Evolutionary conservation across 2,329 filamentous ascomycete species (phyloP), one percentile per base, ranked within the genome.

Genomic region (Pyricularia pennisetigena): DNA sequence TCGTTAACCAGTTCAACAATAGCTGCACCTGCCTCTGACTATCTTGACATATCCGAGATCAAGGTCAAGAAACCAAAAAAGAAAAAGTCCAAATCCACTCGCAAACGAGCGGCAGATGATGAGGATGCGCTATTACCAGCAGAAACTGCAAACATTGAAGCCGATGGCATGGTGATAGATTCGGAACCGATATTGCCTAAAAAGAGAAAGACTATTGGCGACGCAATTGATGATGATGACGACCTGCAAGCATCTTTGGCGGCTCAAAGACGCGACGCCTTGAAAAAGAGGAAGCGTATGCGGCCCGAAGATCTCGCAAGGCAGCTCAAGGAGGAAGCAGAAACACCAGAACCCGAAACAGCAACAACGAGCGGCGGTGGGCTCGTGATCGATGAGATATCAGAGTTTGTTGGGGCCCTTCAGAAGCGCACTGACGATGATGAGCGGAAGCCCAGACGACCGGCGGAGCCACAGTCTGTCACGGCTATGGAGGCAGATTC

Each of bases 11-110:
- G 7, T 64, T 30, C 24, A 10, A 35, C 12, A 12, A n/a, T 66
- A 72, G 87, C 91, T 62, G 83, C 86, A 9, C 88, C 88, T 1
- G 81, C 86, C 20, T 97, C 94, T 23, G 95, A 99, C 77, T 99
- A 99, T 76, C 83, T 96, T 71, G 93, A 97, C 70, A 81, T 90
- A 20, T 91, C 91, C 1, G 90, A 95, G 73, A 86, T 97, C 74
- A 99, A 97, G 78, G 86, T 98, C 71, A 96, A 93, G 80, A 99
- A 97, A 77, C 90, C 92, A 0, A 97, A 97, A 79, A 97, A 88
- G 78, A 96, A 94, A 81, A 95, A 94, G 79, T 85, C 87, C 35
- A 94, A 93, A 77, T 84, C 86, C 28, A 92, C 90, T 1, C 85
- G 91, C 66, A 87, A 91, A 75, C 90, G 89, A 72, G 84, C 84